These are phyloP conservation scores for Neurospora sp. DNA, from an alignment of 495 filamentous ascomycete genomes.

Conservation along the genomic window DNA sequence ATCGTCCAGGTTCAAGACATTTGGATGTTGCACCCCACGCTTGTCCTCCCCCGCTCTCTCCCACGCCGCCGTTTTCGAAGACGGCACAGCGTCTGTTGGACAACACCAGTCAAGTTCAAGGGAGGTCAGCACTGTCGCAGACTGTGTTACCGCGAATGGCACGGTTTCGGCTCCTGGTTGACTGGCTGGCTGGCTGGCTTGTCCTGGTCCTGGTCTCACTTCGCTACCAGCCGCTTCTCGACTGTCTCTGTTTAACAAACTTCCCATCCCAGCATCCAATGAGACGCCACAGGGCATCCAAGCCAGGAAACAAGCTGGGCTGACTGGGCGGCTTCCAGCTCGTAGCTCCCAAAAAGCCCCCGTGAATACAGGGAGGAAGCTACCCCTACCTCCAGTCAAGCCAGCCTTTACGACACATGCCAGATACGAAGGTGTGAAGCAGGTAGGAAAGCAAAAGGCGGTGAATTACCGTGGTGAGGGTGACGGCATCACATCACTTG, in stretches of 20 bases:
- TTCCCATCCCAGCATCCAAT: neutral
- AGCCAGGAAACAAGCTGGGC: neutral
- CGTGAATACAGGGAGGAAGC: neutral
- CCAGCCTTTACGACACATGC: neutral
- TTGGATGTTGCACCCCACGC: neutral
- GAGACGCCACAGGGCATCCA: neutral
- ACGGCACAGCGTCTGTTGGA: neutral
- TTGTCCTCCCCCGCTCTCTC: neutral
- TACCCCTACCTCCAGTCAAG: neutral
- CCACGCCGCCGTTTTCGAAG: neutral
- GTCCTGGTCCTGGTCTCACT: neutral
- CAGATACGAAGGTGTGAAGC: neutral
- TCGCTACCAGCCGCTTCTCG: neutral
- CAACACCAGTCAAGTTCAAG: neutral
- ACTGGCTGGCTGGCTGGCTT: neutral
- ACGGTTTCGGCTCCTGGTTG: neutral
- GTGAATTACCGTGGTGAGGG: neutral
- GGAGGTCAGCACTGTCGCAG: neutral
- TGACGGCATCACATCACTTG: neutral
- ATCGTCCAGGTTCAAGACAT: neutral
- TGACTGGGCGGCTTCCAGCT: neutral
- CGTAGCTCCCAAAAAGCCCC: neutral
- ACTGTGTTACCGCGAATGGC: neutral
- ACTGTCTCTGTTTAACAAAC: neutral
- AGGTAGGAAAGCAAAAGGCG: neutral